A percentile compares a stretch with the other conserved stretches of the same genome.
Evolutionary conservation across 1,284 basidiomycete species (phyloP).

Genomic region (Irpex sp.): DNA sequence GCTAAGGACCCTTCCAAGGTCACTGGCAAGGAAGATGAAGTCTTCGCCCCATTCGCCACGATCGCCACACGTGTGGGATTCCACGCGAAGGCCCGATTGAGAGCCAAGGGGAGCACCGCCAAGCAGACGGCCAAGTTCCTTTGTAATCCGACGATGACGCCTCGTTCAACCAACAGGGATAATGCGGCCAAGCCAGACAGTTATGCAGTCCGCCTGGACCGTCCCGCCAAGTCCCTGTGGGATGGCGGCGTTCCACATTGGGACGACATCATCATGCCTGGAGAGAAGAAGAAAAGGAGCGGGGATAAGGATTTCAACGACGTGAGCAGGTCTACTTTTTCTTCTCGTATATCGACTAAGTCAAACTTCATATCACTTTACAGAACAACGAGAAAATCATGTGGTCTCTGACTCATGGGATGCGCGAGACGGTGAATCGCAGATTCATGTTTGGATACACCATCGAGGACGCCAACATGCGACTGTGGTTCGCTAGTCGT

Average conservation of each 20-base stretch:
- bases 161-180: background rate
- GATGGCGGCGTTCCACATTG: background rate
- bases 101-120: too few relatives aligned
- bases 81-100: too few relatives aligned
- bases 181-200: background rate
- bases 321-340: background rate
- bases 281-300: background rate
- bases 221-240: too few relatives aligned
- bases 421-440: background rate
- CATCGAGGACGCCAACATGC: background rate
- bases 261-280: background rate
- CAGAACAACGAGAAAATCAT: background rate
- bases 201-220: background rate
- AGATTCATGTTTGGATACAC: constrained; percentile 1
- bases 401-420: background rate
- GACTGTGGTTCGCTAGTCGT: background rate
- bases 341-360: background rate
- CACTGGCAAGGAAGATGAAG: too few relatives aligned
- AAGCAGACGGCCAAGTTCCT: background rate
- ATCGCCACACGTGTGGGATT: too few relatives aligned
- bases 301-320: background rate
- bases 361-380: background rate
- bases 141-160: background rate
- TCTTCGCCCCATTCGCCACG: too few relatives aligned
- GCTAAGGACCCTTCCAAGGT: too few relatives aligned